Base-by-base conservation (phyloP, 495 filamentous ascomycete genomes). In the Astrothelium macrocarpum region DNA sequence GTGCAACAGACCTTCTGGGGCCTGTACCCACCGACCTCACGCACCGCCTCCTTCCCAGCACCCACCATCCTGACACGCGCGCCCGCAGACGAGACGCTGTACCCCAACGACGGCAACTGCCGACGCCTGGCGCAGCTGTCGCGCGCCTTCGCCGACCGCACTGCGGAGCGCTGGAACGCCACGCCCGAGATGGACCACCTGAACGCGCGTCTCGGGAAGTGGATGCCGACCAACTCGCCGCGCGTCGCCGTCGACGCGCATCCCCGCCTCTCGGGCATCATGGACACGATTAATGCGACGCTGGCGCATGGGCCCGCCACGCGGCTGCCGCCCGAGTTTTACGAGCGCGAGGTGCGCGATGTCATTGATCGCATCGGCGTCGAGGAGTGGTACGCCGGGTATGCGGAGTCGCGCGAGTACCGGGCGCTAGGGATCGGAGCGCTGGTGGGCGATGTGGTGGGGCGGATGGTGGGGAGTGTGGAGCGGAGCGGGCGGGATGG, bases 331-430 rank as follows among this genome's bases (percentile, higher is more conserved):
- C 74, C 76, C 16, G 89, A 91, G 59, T 98, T 98, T 74, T 97
- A 98, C 73, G 90, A 96, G 68, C 70, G 78, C 32, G 88, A 86
- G 72, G 87, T 77, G 2, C 74, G 82, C 4, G 79, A 77, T 1
- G 86, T 91, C 58, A 82, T 97, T 61, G 88, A 97, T 60, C 80
- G 81, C 31, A 89, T 97, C 58, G 83, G 80, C 46, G 85, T 90
- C 1, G 94, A 98, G 67, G 95, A 98, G 76, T 97, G 94, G 94
- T 97, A 87, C 71, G 76, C 84, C 9, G 94, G 93, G 2, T 98
- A 91, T 72, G 80, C 79, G 43, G 90, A 96, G 75, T 90, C 84
- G 62, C 74, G 70, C 28, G 94, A 98, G 74, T 97, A 94, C 77
- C 85, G 94, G 5, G 82, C 78, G 67, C 78, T 98, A 2, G 94